Conservation (phyloP, 1,284 basidiomycete species). For the Vanrija pseudolonga region DNA sequence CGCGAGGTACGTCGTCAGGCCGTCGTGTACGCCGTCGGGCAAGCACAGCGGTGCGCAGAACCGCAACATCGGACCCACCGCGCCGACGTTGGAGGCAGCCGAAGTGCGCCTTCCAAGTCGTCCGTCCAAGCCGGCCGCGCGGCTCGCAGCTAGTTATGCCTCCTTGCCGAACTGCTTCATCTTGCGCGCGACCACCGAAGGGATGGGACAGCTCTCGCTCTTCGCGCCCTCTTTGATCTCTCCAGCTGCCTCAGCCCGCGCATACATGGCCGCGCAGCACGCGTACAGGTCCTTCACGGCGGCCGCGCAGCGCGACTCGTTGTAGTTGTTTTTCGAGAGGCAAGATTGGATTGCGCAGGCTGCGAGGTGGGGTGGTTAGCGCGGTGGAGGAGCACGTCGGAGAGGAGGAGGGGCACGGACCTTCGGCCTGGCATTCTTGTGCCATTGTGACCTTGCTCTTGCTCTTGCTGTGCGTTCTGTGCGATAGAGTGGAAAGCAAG, state of each 20-base stretch:
- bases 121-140: no score
- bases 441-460: no score
- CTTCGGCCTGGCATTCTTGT: slow-evolving; percentile 2
- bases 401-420: background rate
- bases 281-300: slow-evolving; percentile 34
- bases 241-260: slow-evolving; percentile 22
- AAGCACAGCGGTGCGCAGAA: no score
- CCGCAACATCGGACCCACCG: no score
- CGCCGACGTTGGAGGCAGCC: no score
- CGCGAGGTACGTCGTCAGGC: no score
- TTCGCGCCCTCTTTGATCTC: slow-evolving; percentile 13
- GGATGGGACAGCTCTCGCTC: slow-evolving; percentile 35
- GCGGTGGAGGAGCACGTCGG: no score
- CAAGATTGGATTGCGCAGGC: slow-evolving; percentile 46
- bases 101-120: no score
- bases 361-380: slow-evolving; percentile 8
- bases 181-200: slow-evolving; percentile 31
- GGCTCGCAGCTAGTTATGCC: no score
- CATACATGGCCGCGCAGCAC: slow-evolving; percentile 43
- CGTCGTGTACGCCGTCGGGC: no score
- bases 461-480: no score
- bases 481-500: no score
- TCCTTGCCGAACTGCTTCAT: slow-evolving; percentile 31
- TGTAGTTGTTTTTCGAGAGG: slow-evolving; percentile 34
- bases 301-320: slow-evolving; percentile 35